Evolutionary conservation across 371 early-diverging fungal species (phyloP).

Genomic region (Mucor irregularis): DNA sequence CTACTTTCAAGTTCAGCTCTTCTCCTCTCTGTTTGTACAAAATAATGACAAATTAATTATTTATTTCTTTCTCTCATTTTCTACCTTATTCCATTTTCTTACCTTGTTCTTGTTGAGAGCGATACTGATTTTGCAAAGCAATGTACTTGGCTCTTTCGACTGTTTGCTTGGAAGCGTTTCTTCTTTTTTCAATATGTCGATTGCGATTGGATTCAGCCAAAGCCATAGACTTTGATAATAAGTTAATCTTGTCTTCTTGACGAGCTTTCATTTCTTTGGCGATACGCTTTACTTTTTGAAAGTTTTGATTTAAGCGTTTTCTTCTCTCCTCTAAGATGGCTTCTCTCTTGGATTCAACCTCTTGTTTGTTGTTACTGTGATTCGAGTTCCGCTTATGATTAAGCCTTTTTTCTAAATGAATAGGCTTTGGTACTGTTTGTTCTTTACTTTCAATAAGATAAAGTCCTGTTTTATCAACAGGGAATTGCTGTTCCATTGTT

Average conservation of each 20-base stretch:
- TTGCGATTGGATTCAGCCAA: slow-evolving; percentile 44
- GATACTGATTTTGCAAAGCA: slow-evolving; percentile 33
- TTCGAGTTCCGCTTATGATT: slow-evolving; percentile 20
- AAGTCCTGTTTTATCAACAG: slow-evolving; percentile 3
- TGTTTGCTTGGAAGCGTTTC: slow-evolving; percentile 35
- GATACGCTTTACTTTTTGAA: slow-evolving; percentile 31
- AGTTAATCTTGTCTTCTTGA: slow-evolving; percentile 22
- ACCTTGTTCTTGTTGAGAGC: slow-evolving; percentile 31
- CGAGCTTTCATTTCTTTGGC: slow-evolving; percentile 31
- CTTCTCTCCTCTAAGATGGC: slow-evolving; percentile 36
- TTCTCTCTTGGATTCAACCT: slow-evolving; percentile 34
- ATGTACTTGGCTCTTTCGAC: slow-evolving; percentile 45
- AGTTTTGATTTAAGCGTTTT: slow-evolving; percentile 26
- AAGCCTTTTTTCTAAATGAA: slow-evolving; percentile 38
- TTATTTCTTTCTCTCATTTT: slow-evolving; percentile 13
- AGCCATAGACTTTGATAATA: slow-evolving; percentile 31
- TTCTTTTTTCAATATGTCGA: slow-evolving; percentile 36
- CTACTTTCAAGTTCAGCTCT: slow-evolving; percentile 28
- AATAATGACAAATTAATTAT: slow-evolving; percentile 9
- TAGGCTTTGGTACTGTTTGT: slow-evolving; percentile 19
- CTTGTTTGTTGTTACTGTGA: slow-evolving; percentile 13
- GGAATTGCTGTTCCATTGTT: neutral
- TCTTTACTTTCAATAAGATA: slow-evolving; percentile 9
- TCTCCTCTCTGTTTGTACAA: slow-evolving; percentile 24
- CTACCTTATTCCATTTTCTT: slow-evolving; percentile 10